Evolutionary conservation across 2,329 filamentous ascomycete genomes (phyloP).

Genomic region (Aspergillus proliferans): DNA sequence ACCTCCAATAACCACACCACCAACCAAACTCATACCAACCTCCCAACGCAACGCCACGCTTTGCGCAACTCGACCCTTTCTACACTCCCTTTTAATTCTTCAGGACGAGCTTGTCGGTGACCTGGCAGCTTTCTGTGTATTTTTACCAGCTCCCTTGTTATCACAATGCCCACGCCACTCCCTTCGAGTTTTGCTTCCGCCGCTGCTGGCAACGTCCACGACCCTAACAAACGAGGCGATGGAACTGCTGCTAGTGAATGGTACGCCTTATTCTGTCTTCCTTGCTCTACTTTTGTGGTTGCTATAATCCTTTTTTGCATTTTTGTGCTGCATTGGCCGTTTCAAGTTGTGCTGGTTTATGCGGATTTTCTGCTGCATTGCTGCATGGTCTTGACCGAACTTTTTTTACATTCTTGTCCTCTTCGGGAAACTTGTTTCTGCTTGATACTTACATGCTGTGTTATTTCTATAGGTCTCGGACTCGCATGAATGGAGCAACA

Average conservation of each 20-base stretch:
- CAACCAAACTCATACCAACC: neutral
- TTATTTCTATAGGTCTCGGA: constrained; percentile 47
- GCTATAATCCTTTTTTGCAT: neutral
- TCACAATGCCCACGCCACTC: constrained; percentile 64
- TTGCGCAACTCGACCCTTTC: neutral
- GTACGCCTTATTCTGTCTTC: constrained; percentile 44
- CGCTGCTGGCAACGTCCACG: constrained; percentile 65
- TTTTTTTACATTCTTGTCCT: constrained; percentile 1
- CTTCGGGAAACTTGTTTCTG: constrained; percentile 1
- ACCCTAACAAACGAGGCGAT: constrained; percentile 56
- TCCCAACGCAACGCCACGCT: neutral
- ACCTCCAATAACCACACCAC: neutral
- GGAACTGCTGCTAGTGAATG: constrained; percentile 62
- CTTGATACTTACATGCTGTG: constrained; percentile 13
- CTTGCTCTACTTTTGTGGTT: neutral
- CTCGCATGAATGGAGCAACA: constrained; percentile 58
- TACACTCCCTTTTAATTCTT: constrained; percentile 6
- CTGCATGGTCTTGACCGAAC: neutral
- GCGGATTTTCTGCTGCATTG: neutral
- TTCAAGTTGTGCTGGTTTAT: neutral
- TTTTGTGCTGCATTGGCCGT: neutral
- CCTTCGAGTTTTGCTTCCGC: constrained; percentile 80
- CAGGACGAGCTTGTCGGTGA: constrained; percentile 14
- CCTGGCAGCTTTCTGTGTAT: neutral
- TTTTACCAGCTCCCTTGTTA: constrained; percentile 8